Conservation (phyloP, 129 eudicot genomes). For the Flaveria brownii region DNA sequence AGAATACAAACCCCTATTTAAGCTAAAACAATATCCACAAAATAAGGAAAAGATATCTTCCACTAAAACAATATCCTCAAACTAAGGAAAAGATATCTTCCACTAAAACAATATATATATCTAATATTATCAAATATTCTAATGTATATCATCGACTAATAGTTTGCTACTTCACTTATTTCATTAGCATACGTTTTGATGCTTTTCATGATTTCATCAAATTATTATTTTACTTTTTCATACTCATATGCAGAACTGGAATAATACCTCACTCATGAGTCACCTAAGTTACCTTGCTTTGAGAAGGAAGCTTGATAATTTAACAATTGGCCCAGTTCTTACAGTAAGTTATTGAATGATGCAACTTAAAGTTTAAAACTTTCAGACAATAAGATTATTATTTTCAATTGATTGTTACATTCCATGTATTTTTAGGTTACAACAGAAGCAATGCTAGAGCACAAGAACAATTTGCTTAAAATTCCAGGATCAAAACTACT, state of each 20-base stretch:
- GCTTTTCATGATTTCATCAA: not conserved
- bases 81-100: too few relatives aligned
- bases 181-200: not conserved
- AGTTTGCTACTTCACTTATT: slow-evolving; percentile 1
- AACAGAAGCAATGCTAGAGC: slow-evolving; percentile 80
- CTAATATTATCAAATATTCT: too few relatives aligned
- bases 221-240: not conserved
- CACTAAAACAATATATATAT: too few relatives aligned
- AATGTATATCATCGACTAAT: too few relatives aligned
- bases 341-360: slow-evolving; percentile 44
- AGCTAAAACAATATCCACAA: too few relatives aligned
- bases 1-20: too few relatives aligned
- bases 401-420: not conserved
- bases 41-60: too few relatives aligned
- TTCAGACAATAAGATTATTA: not conserved
- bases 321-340: slow-evolving; percentile 90
- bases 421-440: slow-evolving; percentile 48
- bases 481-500: slow-evolving; percentile 77
- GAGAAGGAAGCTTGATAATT: slow-evolving; percentile 76
- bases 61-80: too few relatives aligned
- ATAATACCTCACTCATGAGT: slow-evolving; percentile 51
- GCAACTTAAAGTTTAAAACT: not conserved
- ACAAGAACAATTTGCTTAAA: slow-evolving; percentile 60
- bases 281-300: slow-evolving; percentile 67
- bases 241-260: slow-evolving; percentile 69